Conservation (phyloP, 768 basidiomycete species). For the Pisolithus tinctorius region DNA sequence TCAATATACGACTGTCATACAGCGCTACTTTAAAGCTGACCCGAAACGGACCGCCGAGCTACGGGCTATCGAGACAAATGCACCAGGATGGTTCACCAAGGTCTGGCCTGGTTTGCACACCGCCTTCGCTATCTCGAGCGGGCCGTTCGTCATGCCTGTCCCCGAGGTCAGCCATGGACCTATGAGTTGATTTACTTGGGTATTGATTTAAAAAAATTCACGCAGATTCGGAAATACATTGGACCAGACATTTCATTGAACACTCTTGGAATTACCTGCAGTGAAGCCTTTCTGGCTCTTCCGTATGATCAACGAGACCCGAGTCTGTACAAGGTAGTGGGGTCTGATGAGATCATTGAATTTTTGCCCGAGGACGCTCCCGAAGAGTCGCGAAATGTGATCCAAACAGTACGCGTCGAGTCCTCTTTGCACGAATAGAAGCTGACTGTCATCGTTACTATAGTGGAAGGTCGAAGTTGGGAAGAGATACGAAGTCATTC, state of each 20-base stretch:
- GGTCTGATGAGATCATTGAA: constrained; percentile 19
- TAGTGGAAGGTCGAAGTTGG: constrained; percentile 17
- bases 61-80: constrained; percentile 5
- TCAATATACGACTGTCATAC: too few relatives aligned
- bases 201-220: neutral
- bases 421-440: neutral
- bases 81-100: constrained; percentile 15
- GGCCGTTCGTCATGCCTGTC: constrained; percentile 15
- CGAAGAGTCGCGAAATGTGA: constrained; percentile 15
- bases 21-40: constrained; percentile 14
- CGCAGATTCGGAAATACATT: constrained; percentile 12
- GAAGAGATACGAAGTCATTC: constrained; percentile 13
- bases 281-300: constrained; percentile 17
- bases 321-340: constrained; percentile 16
- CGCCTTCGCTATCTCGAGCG: constrained; percentile 16
- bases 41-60: constrained; percentile 13
- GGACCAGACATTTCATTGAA: constrained; percentile 15
- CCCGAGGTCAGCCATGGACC: constrained; percentile 10
- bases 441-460: neutral
- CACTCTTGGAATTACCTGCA: constrained; percentile 17
- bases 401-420: constrained; percentile 10
- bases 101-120: constrained; percentile 14
- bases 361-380: constrained; percentile 13
- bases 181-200: neutral
- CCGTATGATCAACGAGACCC: constrained; percentile 18